Evolutionary conservation across 306 rosid species (phyloP).

Genomic region (Hippophae rhamnoides): DNA sequence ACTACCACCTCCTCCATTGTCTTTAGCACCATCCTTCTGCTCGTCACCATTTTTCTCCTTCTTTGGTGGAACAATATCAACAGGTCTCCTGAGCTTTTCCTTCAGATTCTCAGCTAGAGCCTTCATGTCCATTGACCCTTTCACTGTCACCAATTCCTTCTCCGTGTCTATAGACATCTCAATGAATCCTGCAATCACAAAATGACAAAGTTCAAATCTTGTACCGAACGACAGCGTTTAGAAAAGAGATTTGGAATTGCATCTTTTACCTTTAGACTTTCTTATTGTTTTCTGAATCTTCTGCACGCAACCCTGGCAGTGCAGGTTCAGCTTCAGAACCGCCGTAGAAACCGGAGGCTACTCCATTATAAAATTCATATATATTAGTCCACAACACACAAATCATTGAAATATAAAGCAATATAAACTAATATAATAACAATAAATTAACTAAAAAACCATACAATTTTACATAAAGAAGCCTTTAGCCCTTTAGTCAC

Average conservation of each 20-base stretch:
- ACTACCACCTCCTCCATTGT: constrained; percentile 7
- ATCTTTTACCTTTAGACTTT: constrained; percentile 42
- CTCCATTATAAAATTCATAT: not conserved
- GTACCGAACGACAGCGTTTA: constrained; percentile 3
- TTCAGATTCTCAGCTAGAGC: constrained; percentile 30
- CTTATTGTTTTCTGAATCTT: constrained; percentile 31
- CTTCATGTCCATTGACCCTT: constrained; percentile 56
- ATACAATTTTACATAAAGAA: too few species aligned
- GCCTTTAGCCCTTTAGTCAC: too few species aligned
- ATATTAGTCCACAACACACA: not conserved
- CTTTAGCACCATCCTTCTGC: constrained; percentile 7
- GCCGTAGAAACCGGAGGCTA: constrained; percentile 55
- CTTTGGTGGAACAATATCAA: constrained; percentile 52
- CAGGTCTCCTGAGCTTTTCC: constrained; percentile 41
- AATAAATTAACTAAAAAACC: not conserved
- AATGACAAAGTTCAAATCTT: not conserved
- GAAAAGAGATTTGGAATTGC: too few species aligned
- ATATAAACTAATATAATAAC: not conserved
- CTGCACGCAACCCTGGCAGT: constrained; percentile 58
- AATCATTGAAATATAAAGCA: not conserved
- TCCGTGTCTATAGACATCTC: constrained; percentile 40
- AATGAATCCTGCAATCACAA: constrained; percentile 31
- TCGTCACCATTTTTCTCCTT: constrained; percentile 38
- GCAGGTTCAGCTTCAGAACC: constrained; percentile 48
- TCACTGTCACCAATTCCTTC: constrained; percentile 50